Conservation (phyloP, 2,329 filamentous ascomycete species). For the Fusarium sp. region DNA sequence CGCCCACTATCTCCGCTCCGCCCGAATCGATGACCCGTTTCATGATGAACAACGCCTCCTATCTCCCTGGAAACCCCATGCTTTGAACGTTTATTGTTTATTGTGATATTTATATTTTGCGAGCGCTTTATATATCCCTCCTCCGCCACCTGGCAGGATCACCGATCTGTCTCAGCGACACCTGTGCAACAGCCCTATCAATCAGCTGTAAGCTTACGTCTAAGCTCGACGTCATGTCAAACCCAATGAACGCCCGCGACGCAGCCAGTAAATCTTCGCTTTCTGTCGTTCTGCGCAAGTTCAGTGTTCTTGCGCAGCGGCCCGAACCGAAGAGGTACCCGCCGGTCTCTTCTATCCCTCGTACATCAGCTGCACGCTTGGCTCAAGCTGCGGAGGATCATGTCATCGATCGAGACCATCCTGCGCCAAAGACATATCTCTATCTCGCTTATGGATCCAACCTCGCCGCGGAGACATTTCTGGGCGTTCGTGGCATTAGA, state of each 20-base stretch:
- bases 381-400: slow-evolving; percentile 44
- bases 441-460: slow-evolving; percentile 96
- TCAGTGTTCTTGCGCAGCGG: slow-evolving; percentile 31
- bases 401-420: slow-evolving; percentile 35
- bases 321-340: slow-evolving; percentile 42
- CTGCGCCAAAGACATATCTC: slow-evolving; percentile 65
- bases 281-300: slow-evolving; percentile 41
- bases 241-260: slow-evolving; percentile 1
- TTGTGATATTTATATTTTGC: not conserved
- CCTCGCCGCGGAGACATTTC: slow-evolving; percentile 81
- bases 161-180: not conserved
- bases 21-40: slow-evolving; percentile 12
- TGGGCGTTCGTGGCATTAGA: slow-evolving; percentile 78
- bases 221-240: slow-evolving; percentile 31
- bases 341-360: slow-evolving; percentile 47
- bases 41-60: not conserved
- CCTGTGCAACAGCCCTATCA: not conserved
- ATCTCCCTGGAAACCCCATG: not conserved
- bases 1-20: slow-evolving; percentile 28
- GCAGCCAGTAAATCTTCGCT: slow-evolving; percentile 17
- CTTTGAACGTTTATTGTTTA: slow-evolving; percentile 2
- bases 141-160: not conserved
- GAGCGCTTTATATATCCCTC: not conserved
- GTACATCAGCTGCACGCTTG: slow-evolving; percentile 45
- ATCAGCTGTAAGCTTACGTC: slow-evolving; percentile 18